Base-by-base conservation (phyloP, 768 basidiomycete species). In the Gymnopilus dilepis region DNA sequence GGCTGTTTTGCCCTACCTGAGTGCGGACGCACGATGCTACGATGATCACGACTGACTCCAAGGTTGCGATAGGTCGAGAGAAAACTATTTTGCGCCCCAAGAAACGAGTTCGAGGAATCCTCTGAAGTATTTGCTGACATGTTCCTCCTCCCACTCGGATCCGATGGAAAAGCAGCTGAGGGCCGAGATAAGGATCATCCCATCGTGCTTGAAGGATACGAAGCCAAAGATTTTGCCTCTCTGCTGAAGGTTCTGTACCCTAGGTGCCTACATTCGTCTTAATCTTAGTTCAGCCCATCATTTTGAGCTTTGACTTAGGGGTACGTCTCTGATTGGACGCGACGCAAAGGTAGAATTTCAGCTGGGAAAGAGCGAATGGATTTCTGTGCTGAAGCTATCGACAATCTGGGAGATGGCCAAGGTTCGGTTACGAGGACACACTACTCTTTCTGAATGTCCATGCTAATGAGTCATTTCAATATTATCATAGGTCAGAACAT, bases 61-160 rank as follows among this genome's bases (percentile, higher is more conserved):
- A 37, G 7, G 42, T 43, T 43, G 19, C 42, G 42, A 43, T 43
- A 37, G 34, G 34, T 37, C 34, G 34, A 37, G 15, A 15, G 34
- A 37, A 37, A 37, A 37, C 15, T 9, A 15, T 37, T 37, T 15
- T 37, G 34, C 34, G 34, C 7, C 34, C 34, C 34, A 37, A 9
- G 34, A 15, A 22, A 45, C 55, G 60, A 61, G 41, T 61, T 61
- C 21, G 55, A 48, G 48, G 54, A 41, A 26, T 61, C 47, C n/a
- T 61, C 60, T 50, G 60, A 61, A 61, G 55, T 61, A 42, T 61
- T 61, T 47, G 60, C 60, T 3, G 60, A 61, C 40, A 61, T 61
- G 60, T 61, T 61, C 55, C 24, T 47, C 31, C 31, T 58, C 8
- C 57, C 57, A 48, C 47, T 12, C n/a, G 12, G 37, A 12, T 4